Conservation (phyloP, 352 stramenopile species). For the Globisporangium sylvaticum region DNA sequence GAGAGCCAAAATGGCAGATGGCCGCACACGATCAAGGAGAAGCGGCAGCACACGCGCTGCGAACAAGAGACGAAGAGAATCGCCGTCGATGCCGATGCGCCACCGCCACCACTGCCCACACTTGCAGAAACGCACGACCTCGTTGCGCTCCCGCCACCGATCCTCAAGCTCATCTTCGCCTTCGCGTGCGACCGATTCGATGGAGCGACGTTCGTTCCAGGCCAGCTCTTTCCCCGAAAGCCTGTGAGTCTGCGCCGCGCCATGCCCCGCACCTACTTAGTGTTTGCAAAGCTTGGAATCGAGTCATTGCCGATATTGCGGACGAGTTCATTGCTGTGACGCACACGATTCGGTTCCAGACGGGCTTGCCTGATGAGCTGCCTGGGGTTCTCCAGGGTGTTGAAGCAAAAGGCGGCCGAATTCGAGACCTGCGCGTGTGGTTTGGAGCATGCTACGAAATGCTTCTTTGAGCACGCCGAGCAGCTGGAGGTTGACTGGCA, state of each 20-base stretch:
- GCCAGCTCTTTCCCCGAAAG: background rate
- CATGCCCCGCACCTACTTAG: background rate
- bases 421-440: background rate
- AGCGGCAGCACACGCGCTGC: no score
- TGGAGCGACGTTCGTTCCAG: background rate
- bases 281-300: background rate
- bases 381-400: background rate
- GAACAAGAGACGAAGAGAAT: no score
- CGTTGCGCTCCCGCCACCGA: background rate
- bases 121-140: background rate
- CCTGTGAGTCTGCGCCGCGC: background rate
- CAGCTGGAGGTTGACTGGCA: constrained; percentile 15
- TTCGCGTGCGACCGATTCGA: background rate
- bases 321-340: background rate
- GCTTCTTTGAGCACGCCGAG: background rate
- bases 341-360: background rate
- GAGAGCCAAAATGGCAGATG: background rate
- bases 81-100: background rate
- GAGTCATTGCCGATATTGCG: background rate
- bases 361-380: background rate
- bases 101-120: no score
- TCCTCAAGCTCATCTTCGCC: background rate
- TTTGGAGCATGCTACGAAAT: background rate
- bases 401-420: background rate
- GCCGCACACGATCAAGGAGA: background rate